phyloP scores from a whole-genome alignment of 345 rosid genomes.

The Heritiera littoralis region DNA sequence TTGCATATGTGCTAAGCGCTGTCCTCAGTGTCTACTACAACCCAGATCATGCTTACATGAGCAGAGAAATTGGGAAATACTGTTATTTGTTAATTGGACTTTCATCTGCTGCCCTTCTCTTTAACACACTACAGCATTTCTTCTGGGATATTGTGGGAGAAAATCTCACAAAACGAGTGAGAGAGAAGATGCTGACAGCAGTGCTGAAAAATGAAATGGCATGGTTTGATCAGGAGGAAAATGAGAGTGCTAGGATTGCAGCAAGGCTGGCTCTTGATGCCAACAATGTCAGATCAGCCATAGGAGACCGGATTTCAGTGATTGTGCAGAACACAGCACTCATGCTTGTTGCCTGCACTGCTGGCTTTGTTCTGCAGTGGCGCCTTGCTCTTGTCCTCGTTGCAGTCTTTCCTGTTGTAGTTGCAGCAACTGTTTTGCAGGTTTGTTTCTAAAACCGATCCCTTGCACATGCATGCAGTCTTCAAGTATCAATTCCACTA shows the following conservation, averaged over 20 bases:
- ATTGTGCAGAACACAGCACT: slow-evolving; percentile 95
- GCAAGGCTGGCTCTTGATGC: slow-evolving; percentile 96
- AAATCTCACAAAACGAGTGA: slow-evolving; percentile 92
- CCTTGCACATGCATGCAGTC: neutral
- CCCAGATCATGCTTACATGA: slow-evolving; percentile 85
- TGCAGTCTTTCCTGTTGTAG: slow-evolving; percentile 95
- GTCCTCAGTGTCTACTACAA: slow-evolving; percentile 89
- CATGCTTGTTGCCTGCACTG: slow-evolving; percentile 96
- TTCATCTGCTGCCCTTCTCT: slow-evolving; percentile 88
- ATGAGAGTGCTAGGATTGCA: slow-evolving; percentile 88
- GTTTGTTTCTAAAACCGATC: slow-evolving; percentile 39
- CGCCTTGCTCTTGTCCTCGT: slow-evolving; percentile 94
- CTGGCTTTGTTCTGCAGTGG: slow-evolving; percentile 97
- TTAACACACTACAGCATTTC: slow-evolving; percentile 92
- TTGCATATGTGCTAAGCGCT: slow-evolving; percentile 93
- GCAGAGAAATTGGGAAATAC: slow-evolving; percentile 77
- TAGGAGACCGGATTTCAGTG: slow-evolving; percentile 92
- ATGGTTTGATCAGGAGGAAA: slow-evolving; percentile 98
- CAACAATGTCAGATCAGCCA: slow-evolving; percentile 95
- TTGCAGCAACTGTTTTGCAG: slow-evolving; percentile 98
- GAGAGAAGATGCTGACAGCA: slow-evolving; percentile 87
- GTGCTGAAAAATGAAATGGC: slow-evolving; percentile 95
- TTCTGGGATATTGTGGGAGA: slow-evolving; percentile 99
- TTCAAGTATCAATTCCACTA: neutral
- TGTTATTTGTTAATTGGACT: slow-evolving; percentile 91